Evolutionary conservation across 176 grass and related monocot species (phyloP).

Genomic region (Hyparrhenia diplandra): DNA sequence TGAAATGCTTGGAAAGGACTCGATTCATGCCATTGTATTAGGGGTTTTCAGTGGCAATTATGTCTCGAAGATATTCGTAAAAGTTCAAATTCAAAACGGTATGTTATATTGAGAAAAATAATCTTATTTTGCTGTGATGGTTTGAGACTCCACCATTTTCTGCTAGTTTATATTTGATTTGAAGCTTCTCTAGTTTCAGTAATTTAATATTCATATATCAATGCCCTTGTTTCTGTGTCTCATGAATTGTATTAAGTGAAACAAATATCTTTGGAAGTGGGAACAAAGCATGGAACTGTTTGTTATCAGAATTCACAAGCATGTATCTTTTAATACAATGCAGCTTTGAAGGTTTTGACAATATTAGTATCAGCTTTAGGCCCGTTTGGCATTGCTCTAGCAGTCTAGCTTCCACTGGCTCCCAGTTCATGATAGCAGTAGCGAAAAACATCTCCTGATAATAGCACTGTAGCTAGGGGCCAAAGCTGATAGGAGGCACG

Average conservation of each 20-base stretch:
- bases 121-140: neutral
- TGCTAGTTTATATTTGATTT: neutral
- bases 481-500: neutral
- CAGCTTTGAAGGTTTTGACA: neutral
- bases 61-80: conserved; percentile 64
- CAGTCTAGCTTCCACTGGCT: neutral
- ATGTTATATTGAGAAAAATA: conserved; percentile 16
- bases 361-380: neutral
- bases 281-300: neutral
- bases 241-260: conserved; percentile 8
- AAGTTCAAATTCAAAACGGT: conserved; percentile 81
- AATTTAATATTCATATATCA: neutral
- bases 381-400: neutral
- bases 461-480: neutral
- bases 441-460: neutral
- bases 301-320: neutral
- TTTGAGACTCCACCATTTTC: neutral
- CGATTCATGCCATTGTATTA: conserved; percentile 79
- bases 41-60: conserved; percentile 79
- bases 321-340: neutral
- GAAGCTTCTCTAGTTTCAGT: neutral
- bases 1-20: conserved; percentile 72
- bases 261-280: neutral
- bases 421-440: neutral
- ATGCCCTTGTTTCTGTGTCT: neutral